Evolutionary conservation across 495 filamentous ascomycete genomes (phyloP), one percentile per base, ranked within the genome.

Genomic region (Sordaria brevicollis): DNA sequence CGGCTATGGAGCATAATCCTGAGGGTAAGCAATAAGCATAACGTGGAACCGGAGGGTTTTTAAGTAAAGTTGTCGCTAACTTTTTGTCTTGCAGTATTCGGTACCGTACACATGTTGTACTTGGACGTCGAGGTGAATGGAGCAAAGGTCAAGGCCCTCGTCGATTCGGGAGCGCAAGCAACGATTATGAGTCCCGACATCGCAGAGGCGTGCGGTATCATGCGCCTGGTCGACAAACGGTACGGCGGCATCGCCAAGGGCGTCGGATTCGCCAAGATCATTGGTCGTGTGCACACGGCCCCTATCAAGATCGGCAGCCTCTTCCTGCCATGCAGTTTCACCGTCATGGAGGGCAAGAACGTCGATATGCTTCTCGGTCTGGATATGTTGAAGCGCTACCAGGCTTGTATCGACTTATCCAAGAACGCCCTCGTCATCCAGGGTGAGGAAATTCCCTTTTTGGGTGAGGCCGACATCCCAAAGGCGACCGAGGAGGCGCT

Each of bases 291-390:
- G 0, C 95, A 98, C 76, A 91, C 90, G 19, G 94, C 96, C 15
- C 92, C 92, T 78, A 94, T 98, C 77, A 92, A 91, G 81, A 96
- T 99, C 72, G 96, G 95, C 19, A 86, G 86, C 38, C 87, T 94
- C 75, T 93, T 92, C 76, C 86, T 99, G 66, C 88, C 94, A 1
- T 97, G 93, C 83, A 92, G 91, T 65, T 99, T 99, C 80, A 98
- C 96, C n/a, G 95, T 99, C 72, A 97, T 99, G 95, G 95, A 99
- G 80, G 95, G 95, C 38, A 99, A 98, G 80, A 89, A 92, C 70
- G 95, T 98, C n/a, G 95, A 98, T 74, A 83, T 99, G 11, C 86
- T 99, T 8, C 85, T 99, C 11, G 95, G 95, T 6, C 82, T 99
- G 62, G 95, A 99, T 77, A 99, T 99, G 91, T 82, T 98, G 66